Evolutionary conservation across 179 eudicot genomes (phyloP).

Genomic region (Drosera spatulata): DNA sequence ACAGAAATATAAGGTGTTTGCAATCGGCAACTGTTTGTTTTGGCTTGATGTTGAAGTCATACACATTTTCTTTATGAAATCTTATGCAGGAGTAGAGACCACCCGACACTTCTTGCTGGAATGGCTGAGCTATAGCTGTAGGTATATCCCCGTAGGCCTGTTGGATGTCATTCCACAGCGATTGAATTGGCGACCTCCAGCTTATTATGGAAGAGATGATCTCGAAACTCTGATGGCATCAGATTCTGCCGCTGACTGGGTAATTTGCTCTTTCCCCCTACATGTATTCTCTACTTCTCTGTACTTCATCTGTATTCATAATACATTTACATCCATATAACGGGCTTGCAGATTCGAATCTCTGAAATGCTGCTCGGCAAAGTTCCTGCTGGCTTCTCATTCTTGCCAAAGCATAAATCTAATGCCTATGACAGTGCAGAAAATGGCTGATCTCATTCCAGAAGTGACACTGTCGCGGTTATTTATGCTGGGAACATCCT

Average conservation of each 20-base stretch:
- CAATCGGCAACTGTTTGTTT: too few relatives aligned
- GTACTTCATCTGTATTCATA: too few relatives aligned
- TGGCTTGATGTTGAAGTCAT: too few relatives aligned
- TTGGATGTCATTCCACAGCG: slow-evolving; percentile 74
- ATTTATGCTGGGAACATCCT: not conserved
- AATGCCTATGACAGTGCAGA: slow-evolving; percentile 90
- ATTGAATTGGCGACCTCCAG: slow-evolving; percentile 82
- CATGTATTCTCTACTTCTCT: too few relatives aligned
- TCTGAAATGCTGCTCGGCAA: slow-evolving; percentile 93
- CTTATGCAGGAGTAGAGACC: slow-evolving; percentile 79
- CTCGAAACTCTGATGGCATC: slow-evolving; percentile 95
- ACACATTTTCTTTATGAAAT: not conserved
- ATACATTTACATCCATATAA: too few relatives aligned
- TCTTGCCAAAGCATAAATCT: slow-evolving; percentile 93
- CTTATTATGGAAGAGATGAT: slow-evolving; percentile 87
- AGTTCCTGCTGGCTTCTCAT: slow-evolving; percentile 74
- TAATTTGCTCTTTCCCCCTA: slow-evolving; percentile 18
- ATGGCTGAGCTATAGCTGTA: slow-evolving; percentile 85
- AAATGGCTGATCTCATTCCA: slow-evolving; percentile 64
- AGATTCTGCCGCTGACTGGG: slow-evolving; percentile 99
- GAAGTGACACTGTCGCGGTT: not conserved
- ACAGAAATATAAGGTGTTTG: too few relatives aligned
- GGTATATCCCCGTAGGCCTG: slow-evolving; percentile 86
- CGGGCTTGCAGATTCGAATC: slow-evolving; percentile 70
- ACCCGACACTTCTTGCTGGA: slow-evolving; percentile 88